phyloP scores from a whole-genome alignment of 441 rosid species.

The Syzygium syzygioides region DNA sequence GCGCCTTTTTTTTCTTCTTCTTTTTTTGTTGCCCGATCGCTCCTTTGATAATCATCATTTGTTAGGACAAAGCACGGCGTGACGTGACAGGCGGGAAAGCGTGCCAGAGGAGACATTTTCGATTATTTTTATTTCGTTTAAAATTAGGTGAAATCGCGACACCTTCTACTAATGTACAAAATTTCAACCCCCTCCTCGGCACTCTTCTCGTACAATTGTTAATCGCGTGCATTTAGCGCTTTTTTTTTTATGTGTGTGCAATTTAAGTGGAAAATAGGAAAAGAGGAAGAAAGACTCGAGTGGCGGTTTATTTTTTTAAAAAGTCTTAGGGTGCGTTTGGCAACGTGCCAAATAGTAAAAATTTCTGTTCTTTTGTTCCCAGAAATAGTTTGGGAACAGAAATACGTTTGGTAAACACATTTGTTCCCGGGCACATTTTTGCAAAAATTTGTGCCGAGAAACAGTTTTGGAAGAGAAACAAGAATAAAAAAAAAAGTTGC shows the following conservation, averaged over 20 bases:
- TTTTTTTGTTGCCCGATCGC: not conserved
- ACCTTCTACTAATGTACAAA: not conserved
- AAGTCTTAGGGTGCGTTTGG: no score
- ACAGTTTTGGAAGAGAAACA: no score
- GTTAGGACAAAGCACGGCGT: not conserved
- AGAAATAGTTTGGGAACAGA: no score
- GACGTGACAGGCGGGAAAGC: not conserved
- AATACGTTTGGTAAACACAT: no score
- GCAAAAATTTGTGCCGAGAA: no score
- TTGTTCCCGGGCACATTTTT: no score
- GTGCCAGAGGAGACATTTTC: not conserved
- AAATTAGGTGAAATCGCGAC: not conserved
- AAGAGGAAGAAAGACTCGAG: not conserved
- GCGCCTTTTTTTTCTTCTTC: not conserved
- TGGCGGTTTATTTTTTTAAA: fast-evolving
- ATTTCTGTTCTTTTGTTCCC: no score
- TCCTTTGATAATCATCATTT: not conserved
- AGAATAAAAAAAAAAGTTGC: no score
- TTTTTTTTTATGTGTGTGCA: not conserved
- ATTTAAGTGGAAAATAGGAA: not conserved
- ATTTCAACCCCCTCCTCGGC: not conserved
- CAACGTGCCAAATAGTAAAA: no score
- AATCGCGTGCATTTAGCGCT: not conserved
- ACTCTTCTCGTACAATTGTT: not conserved
- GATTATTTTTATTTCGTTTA: not conserved